Evolutionary conservation across 2,329 filamentous ascomycete genomes (phyloP), one percentile per base, ranked within the genome.

Genomic region (Trichoderma sp.): DNA sequence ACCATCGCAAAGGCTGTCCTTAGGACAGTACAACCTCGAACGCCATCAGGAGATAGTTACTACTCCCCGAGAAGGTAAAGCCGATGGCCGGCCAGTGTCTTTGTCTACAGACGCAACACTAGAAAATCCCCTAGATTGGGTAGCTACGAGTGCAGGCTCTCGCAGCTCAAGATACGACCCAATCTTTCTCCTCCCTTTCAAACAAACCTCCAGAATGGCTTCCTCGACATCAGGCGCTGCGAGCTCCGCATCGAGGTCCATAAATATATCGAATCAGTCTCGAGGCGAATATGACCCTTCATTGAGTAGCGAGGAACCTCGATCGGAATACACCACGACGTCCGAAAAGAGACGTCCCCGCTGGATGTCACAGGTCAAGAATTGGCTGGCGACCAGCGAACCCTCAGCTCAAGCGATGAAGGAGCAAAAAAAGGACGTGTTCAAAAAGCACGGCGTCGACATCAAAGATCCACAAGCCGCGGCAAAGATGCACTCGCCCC

Each of bases 381-480:
- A 80, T 58, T 88, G 86, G 86, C 76, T 87, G 8, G 80, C 81
- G 2, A 80, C 82, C 26, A 85, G 83, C 62, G 86, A 88, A 73
- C 86, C 86, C 12, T 87, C 86, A 0, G 80, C 81, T 2, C 83
- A 85, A 58, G 86, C 85, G 1, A 79, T 86, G 74, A 85, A 83
- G 74, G 77, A 83, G 15, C 84, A 86, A 73, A 84, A 83, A 74
- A 82, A 80, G 67, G 80, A 81, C 15, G 79, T 81, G 1, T 86
- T 81, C 73, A 79, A 81, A 61, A 83, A 80, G 56, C 82, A 84
- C n/a, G 84, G 84, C 24, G 77, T 87, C 65, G 77, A 83, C 21
- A 78, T 78, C 60, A 80, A 82, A 28, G 84, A 86, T 61, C 84
- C 85, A 5, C 77, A 78, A 18, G 83, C 84, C 11, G 83, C 80